phyloP scores from a whole-genome alignment of 106 monocot species.

The Apostasia shenzhenica region DNA sequence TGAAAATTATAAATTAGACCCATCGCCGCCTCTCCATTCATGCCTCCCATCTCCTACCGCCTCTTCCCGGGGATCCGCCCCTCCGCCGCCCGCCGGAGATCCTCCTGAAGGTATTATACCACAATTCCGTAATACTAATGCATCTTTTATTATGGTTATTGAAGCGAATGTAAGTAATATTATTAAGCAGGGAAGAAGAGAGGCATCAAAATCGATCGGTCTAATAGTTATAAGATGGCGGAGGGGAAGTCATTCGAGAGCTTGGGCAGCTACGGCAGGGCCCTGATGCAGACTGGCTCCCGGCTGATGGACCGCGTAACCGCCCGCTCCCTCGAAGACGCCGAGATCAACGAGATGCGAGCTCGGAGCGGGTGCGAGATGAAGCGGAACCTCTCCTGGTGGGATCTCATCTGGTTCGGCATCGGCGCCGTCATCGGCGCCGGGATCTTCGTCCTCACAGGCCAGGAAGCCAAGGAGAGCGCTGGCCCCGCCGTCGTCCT shows the following conservation, averaged over 20 bases:
- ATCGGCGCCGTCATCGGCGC: slow-evolving; percentile 87
- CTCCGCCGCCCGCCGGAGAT: too few relatives aligned
- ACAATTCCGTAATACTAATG: too few relatives aligned
- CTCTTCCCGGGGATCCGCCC: too few relatives aligned
- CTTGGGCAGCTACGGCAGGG: slow-evolving; percentile 30
- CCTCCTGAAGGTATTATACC: too few relatives aligned
- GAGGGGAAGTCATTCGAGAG: slow-evolving; percentile 37
- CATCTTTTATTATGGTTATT: too few relatives aligned
- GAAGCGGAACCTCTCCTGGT: slow-evolving; percentile 65
- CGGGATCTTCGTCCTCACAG: slow-evolving; percentile 86
- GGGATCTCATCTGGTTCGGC: slow-evolving; percentile 92
- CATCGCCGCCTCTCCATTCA: too few relatives aligned
- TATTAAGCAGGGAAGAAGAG: too few relatives aligned
- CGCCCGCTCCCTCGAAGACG: slow-evolving; percentile 30
- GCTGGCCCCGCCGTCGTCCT: slow-evolving; percentile 69
- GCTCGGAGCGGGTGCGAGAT: slow-evolving; percentile 69
- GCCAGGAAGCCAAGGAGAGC: slow-evolving; percentile 40
- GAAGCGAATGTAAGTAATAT: too few relatives aligned
- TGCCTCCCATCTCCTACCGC: too few relatives aligned
- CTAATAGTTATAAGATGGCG: too few relatives aligned
- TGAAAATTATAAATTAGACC: too few relatives aligned
- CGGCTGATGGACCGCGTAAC: slow-evolving; percentile 33
- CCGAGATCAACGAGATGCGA: slow-evolving; percentile 41
- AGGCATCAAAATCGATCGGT: too few relatives aligned
- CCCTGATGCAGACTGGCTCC: slow-evolving; percentile 28